Conservation (phyloP, 2,329 filamentous ascomycete genomes). For the Penicillium palitans region DNA sequence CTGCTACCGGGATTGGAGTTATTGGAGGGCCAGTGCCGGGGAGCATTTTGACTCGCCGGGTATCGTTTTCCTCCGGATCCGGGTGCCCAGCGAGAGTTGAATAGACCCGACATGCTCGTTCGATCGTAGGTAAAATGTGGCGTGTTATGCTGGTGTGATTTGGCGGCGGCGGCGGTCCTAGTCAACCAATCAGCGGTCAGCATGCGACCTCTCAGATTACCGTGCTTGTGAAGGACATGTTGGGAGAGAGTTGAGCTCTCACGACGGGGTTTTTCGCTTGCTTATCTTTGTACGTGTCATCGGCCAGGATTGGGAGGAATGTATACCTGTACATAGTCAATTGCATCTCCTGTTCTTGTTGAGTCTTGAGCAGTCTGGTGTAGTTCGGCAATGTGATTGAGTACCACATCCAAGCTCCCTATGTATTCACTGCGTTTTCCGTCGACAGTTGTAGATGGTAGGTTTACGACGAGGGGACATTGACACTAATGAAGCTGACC, state of each 20-base stretch:
- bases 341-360: background rate
- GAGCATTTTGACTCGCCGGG: background rate
- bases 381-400: background rate
- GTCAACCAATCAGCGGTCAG: background rate
- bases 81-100: slow-evolving; percentile 30
- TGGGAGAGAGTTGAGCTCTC: background rate
- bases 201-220: background rate
- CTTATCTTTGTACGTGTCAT: background rate
- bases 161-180: background rate
- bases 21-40: background rate
- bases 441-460: background rate
- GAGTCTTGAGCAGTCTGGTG: background rate
- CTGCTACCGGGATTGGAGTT: slow-evolving; percentile 10
- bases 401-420: background rate
- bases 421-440: background rate
- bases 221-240: background rate
- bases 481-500: no score
- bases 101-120: slow-evolving; percentile 15
- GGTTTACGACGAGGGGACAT: background rate
- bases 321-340: background rate
- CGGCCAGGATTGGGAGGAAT: background rate
- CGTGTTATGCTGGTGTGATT: background rate
- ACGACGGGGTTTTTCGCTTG: background rate
- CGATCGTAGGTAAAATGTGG: slow-evolving; percentile 1
- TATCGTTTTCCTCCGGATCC: slow-evolving; percentile 1